Base-by-base conservation (phyloP, 176 grass and related monocot genomes). In the Oryza nivara region DNA sequence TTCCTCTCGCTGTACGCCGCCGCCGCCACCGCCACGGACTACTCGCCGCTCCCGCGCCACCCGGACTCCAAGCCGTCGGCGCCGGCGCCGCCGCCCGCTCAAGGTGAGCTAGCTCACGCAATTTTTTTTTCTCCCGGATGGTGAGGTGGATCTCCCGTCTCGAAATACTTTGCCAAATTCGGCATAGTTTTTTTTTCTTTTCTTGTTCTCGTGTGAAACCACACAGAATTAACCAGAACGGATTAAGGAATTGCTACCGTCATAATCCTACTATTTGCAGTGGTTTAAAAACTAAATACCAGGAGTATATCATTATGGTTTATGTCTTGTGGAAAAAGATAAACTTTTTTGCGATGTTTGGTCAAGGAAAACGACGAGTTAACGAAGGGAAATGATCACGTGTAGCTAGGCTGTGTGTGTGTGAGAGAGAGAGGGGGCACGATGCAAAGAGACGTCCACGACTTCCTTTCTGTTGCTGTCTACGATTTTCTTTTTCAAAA, bases 1-100 rank as follows among this genome's bases (percentile, higher is more conserved):
- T 96, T 96, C 86, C 91, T 96, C 78, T 96, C 94, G 72, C 88
- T 96, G 12, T 93, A 89, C 88, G 78, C 77, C 73, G 3, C 77
- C 46, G 30, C 43, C 43, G 43, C 43, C 43, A 44, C 48, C 75
- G 78, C 83, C 65, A 93, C 89, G 86, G 93, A 92, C 56, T 80
- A 95, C 65, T 76, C 93, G 43, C 52, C 93, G 4, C 73, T 79
- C 44, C 75, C 89, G 56, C 88, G 74, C 17, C 70, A 76, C 63
- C 90, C 68, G 49, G 88, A 84, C 65, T 73, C 88, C 87, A 84
- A 88, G 74, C 82, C 44, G 70, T 54, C 56, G 58, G 56, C 56
- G 13, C 73, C 90, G 13, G 25, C 75, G 56, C 83, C 91, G 32
- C 60, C 91, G 20, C 60, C 88, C 1, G 68, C 91, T 2, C 94